Evolutionary conservation across 495 filamentous ascomycete species (phyloP).

Genomic region (Neurospora sp.): DNA sequence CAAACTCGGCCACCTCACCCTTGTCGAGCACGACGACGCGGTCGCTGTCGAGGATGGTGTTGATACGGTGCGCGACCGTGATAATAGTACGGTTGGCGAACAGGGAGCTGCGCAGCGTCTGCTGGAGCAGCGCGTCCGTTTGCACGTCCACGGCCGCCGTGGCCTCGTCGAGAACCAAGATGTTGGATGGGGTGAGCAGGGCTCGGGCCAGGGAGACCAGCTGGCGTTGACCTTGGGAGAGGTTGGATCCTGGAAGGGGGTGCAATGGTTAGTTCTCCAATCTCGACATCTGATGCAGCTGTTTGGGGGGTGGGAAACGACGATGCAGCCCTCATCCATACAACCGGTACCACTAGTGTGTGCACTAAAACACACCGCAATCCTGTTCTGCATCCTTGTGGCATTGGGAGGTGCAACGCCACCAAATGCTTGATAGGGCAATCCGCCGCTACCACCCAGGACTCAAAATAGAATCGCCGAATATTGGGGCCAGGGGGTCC

Average conservation of each 20-base stretch:
- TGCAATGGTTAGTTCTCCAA: not conserved
- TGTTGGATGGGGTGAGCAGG: slow-evolving; percentile 89
- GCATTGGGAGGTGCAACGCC: not conserved
- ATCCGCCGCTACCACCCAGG: not conserved
- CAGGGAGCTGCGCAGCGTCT: slow-evolving; percentile 49
- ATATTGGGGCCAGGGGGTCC: not conserved
- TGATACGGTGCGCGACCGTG: slow-evolving; percentile 94
- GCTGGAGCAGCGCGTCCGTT: slow-evolving; percentile 77
- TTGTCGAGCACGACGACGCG: slow-evolving; percentile 77
- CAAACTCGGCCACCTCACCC: slow-evolving; percentile 41
- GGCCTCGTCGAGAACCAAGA: slow-evolving; percentile 94
- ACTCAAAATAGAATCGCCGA: not conserved
- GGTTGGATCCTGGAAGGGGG: slow-evolving; percentile 47
- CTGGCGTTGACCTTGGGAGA: slow-evolving; percentile 85
- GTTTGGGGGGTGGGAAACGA: not conserved
- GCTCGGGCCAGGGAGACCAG: slow-evolving; percentile 88
- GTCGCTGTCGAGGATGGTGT: slow-evolving; percentile 91
- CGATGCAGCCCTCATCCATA: not conserved
- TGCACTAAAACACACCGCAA: not conserved
- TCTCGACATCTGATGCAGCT: not conserved
- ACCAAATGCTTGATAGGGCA: not conserved
- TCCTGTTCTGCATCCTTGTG: not conserved
- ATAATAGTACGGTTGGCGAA: slow-evolving; percentile 93
- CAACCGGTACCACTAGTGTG: not conserved
- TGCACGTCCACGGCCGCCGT: slow-evolving; percentile 94